Evolutionary conservation across 2,329 filamentous ascomycete species (phyloP).

Genomic region (Lecanicillium sp.): DNA sequence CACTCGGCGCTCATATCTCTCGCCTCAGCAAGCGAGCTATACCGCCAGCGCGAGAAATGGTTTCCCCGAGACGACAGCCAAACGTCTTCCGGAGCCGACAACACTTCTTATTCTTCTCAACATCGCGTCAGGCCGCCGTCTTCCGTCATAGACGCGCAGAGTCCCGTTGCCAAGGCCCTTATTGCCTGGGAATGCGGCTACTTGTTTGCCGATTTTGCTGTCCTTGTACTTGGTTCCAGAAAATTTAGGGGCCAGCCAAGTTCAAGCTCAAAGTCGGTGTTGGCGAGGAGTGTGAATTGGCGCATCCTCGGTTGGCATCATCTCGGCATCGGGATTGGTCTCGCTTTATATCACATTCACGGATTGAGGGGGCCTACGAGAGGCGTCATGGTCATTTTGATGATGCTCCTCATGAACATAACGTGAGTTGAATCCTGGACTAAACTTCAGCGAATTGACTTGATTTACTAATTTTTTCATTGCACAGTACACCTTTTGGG

Average conservation of each 20-base stretch:
- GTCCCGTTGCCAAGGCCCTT: neutral
- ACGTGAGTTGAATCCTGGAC: neutral
- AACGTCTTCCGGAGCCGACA: neutral
- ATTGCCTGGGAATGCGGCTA: neutral
- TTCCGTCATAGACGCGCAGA: neutral
- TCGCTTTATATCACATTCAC: neutral
- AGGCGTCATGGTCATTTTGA: neutral
- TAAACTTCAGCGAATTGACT: too few species aligned
- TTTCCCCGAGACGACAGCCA: neutral
- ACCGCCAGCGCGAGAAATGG: neutral
- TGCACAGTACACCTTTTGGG: too few species aligned
- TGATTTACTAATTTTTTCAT: too few species aligned
- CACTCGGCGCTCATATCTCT: neutral
- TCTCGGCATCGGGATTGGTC: neutral
- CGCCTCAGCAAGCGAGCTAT: neutral
- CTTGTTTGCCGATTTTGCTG: neutral
- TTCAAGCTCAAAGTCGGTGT: neutral
- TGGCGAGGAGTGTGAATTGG: neutral
- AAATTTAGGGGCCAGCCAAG: neutral
- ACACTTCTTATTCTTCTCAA: neutral
- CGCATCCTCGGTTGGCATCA: neutral
- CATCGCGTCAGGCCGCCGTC: neutral
- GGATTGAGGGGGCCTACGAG: neutral
- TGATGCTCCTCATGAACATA: neutral
- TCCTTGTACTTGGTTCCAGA: neutral